Evolutionary conservation across 257 asterid genomes (phyloP), one percentile per base, ranked within the genome.

Genomic region (Cordia subcordata): DNA sequence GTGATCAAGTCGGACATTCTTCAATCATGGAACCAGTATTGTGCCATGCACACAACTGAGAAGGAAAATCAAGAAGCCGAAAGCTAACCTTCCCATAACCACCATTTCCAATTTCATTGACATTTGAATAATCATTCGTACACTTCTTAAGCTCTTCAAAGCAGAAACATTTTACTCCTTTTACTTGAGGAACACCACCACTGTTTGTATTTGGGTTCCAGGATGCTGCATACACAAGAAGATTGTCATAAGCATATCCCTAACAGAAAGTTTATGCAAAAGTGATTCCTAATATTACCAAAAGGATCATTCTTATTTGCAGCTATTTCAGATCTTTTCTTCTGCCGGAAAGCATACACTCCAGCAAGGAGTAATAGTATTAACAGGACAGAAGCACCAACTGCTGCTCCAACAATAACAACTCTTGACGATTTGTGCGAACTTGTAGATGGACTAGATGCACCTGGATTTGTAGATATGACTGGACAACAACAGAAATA

Each of bases 51-150:
- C 14, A 46, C 51, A n/a, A 47, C 4, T 47, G 11, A 18, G 32
- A 14, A 49, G 5, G 10, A 61, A 17, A n/a, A 27, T 15, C 16
- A 45, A 13, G 18, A 40, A 15, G 49, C 64, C 14, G 14, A 58
- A 62, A 55, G 49, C 71, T 54, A 55, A 90, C 97, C 95, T 87
- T 90, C 42, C 98, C 98, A 71, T 85, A 87, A 56, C 96, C 98
- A 62, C 98, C 98, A 39, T 64, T 71, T 58, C 98, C 98, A 19
- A 85, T 65, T 21, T 57, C 73, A 68, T 87, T 87, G 19, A 32
- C 15, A 37, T 76, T 82, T 4, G 95, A 79, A 67, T 83, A 90
- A 76, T 85, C 85, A 59, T 82, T 77, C 46, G 98, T 80, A 79
- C 49, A 75, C 66, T 68, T 90, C 68, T 79, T 88, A 27, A 90